These are phyloP conservation scores for Begonia loranthoides DNA, from an alignment of 306 rosid species.

Conservation along the genomic window DNA sequence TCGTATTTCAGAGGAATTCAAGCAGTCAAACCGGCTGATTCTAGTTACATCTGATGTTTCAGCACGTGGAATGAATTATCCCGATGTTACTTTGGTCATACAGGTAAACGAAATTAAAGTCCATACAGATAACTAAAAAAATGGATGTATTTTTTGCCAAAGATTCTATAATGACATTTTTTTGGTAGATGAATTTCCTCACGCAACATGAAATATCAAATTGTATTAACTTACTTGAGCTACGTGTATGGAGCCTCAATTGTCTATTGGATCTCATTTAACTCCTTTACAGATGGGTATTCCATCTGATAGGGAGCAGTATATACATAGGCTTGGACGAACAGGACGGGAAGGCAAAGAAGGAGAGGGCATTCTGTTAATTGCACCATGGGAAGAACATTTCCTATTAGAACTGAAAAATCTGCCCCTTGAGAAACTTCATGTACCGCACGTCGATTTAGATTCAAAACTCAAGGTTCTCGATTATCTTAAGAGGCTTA, in stretches of 20 bases:
- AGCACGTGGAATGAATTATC: constrained; percentile 86
- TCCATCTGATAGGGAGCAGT: constrained; percentile 76
- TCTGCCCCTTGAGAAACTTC: constrained; percentile 51
- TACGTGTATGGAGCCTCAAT: too few species aligned
- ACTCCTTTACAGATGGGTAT: constrained; percentile 49
- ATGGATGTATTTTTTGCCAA: constrained; percentile 1
- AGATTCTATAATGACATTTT: background rate
- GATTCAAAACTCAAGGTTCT: constrained; percentile 49
- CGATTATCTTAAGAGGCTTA: constrained; percentile 3
- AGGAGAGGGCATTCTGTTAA: constrained; percentile 66
- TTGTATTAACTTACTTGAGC: too few species aligned
- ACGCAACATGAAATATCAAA: too few species aligned
- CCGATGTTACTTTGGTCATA: constrained; percentile 87
- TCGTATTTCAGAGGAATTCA: constrained; percentile 83
- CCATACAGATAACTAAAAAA: background rate
- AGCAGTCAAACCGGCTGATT: constrained; percentile 52
- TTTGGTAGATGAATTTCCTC: too few species aligned
- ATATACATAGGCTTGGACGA: constrained; percentile 91
- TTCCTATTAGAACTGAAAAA: constrained; percentile 67
- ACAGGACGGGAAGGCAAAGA: constrained; percentile 87
- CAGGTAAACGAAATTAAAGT: constrained; percentile 35
- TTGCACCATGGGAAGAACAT: constrained; percentile 94
- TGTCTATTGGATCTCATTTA: too few species aligned
- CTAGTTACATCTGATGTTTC: constrained; percentile 92
- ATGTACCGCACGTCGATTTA: constrained; percentile 44